Percentiles rank a stretch among this genome's conserved stretches.
Evolutionary conservation across 352 stramenopile species (phyloP).

Genomic region (Achlya hypogyna): DNA sequence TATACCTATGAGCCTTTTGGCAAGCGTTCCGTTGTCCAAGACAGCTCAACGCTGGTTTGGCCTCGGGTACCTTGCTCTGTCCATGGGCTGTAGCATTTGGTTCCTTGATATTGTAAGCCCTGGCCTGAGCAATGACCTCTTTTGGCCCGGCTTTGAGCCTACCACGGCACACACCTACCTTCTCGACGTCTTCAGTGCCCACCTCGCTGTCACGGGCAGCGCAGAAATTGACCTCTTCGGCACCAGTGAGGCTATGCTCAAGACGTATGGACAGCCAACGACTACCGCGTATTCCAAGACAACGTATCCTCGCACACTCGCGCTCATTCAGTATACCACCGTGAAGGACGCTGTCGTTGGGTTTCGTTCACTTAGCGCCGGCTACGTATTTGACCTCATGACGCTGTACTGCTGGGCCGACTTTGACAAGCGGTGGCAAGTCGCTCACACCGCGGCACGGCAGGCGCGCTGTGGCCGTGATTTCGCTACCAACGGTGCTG

Average conservation of each 20-base stretch:
- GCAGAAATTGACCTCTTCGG: not conserved
- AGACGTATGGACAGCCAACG: not conserved
- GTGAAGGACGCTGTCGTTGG: not conserved
- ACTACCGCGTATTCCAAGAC: not conserved
- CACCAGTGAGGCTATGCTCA: not conserved
- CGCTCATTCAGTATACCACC: not conserved
- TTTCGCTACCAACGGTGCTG: not conserved
- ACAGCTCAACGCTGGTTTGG: not conserved
- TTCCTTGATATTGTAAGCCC: not conserved
- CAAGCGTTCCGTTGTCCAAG: too few relatives aligned
- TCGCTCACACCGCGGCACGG: not conserved
- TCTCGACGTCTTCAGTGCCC: slow-evolving; percentile 2
- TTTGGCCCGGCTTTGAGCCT: slow-evolving; percentile 1
- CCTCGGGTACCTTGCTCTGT: not conserved
- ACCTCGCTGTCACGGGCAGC: not conserved
- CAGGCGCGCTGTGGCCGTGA: not conserved
- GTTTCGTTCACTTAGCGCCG: not conserved
- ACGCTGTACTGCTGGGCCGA: slow-evolving; percentile 6
- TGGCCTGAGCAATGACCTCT: not conserved
- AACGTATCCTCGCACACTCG: not conserved
- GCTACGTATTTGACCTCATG: not conserved
- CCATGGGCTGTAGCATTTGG: not conserved
- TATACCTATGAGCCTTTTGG: too few relatives aligned
- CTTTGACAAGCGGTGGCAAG: slow-evolving; percentile 3
- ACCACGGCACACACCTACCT: slow-evolving; percentile 7